These are phyloP conservation scores for Schrenkiella parvula DNA, from an alignment of 345 rosid species.

Conservation along the genomic window DNA sequence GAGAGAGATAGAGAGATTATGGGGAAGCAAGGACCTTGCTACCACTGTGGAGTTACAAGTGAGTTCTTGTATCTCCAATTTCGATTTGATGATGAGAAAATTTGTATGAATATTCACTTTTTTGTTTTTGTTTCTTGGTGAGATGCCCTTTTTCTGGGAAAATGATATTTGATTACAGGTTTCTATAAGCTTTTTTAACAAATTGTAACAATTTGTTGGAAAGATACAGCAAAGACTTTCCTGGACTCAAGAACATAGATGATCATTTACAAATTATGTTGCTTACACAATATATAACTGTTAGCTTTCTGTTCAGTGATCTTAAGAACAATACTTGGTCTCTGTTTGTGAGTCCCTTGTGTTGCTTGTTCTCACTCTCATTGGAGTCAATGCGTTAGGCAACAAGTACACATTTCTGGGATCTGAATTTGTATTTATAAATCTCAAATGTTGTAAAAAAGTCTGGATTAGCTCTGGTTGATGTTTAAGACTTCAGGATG, in stretches of 20 bases:
- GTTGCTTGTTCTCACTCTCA: conserved; percentile 4
- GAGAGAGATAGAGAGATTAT: conserved; percentile 40
- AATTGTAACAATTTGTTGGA: conserved; percentile 11
- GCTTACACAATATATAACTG: neutral
- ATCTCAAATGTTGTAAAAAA: neutral
- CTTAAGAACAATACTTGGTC: neutral
- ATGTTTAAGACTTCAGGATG: neutral
- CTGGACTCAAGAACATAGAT: conserved; percentile 8
- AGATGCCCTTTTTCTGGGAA: conserved; percentile 15
- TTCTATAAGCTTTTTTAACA: neutral
- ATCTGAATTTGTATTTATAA: neutral
- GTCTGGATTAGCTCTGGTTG: neutral
- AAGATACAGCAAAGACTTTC: conserved; percentile 24
- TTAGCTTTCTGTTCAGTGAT: conserved; percentile 10
- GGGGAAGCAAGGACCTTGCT: conserved; percentile 99
- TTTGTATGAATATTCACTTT: neutral
- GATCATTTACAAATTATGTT: conserved; percentile 12
- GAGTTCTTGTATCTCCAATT: conserved; percentile 68
- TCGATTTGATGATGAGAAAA: conserved; percentile 10
- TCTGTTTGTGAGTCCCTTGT: conserved; percentile 13
- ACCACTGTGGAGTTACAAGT: conserved; percentile 98
- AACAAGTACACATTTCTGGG: neutral
- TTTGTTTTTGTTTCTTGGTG: neutral
- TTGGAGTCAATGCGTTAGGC: neutral
- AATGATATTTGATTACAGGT: conserved; percentile 14